Evolutionary conservation across 768 basidiomycete genomes (phyloP).

Genomic region (Auricularia sp.): DNA sequence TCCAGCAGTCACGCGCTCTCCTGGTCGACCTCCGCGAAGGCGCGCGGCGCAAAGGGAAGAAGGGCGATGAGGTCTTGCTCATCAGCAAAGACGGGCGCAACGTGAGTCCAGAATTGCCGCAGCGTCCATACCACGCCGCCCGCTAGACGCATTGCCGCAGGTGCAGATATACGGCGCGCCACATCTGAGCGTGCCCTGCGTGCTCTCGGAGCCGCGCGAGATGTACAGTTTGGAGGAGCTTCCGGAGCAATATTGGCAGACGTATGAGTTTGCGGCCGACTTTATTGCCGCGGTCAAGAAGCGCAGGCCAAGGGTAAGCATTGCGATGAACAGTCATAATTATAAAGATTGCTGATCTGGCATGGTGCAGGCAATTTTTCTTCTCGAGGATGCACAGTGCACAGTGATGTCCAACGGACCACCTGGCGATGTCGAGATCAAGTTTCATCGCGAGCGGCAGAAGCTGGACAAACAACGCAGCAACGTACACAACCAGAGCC

Average conservation of each 20-base stretch:
- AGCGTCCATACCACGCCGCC: too few relatives aligned
- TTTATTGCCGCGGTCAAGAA: conserved; percentile 40
- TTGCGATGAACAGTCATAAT: too few relatives aligned
- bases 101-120: conserved; percentile 15
- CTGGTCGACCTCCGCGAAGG: conserved; percentile 42
- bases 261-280: conserved; percentile 36
- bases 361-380: conserved; percentile 30
- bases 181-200: conserved; percentile 40
- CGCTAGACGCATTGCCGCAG: conserved; percentile 18
- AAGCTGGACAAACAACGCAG: too few relatives aligned
- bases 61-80: conserved; percentile 36
- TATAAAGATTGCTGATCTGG: too few relatives aligned
- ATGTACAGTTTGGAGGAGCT: conserved; percentile 26
- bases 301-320: conserved; percentile 38
- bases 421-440: conserved; percentile 36
- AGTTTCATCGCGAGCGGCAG: conserved; percentile 12
- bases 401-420: conserved; percentile 44
- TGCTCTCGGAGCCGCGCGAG: conserved; percentile 32
- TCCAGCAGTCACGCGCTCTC: conserved; percentile 40
- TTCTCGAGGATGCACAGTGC: conserved; percentile 30
- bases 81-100: conserved; percentile 29
- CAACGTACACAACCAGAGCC: background rate
- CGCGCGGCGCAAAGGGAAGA: conserved; percentile 15
- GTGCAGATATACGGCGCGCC: conserved; percentile 37
- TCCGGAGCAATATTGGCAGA: conserved; percentile 32